These are phyloP conservation scores for Gremmenia infestans DNA, from an alignment of 2,329 filamentous ascomycete genomes.

Conservation along the genomic window DNA sequence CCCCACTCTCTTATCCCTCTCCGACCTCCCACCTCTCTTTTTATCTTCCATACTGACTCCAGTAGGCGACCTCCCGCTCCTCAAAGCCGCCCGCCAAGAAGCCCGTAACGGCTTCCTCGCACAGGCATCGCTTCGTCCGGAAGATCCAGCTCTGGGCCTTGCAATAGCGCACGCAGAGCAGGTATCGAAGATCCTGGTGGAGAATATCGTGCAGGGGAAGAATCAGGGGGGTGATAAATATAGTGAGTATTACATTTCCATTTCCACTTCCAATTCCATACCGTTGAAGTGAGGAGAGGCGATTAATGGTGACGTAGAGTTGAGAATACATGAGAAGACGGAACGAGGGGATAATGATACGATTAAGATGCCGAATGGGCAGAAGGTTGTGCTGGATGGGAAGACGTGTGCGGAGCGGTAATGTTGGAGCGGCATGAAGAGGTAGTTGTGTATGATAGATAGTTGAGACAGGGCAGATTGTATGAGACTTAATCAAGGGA, in stretches of 20 bases:
- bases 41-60: background rate
- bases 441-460: background rate
- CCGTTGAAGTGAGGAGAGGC: background rate
- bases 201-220: conserved; percentile 85
- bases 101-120: conserved; percentile 71
- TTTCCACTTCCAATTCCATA: background rate
- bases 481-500: too few relatives aligned
- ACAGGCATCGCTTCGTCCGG: conserved; percentile 54
- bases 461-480: too few relatives aligned
- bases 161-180: conserved; percentile 77
- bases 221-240: conserved; percentile 46
- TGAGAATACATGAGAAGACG: conserved; percentile 85
- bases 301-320: conserved; percentile 47
- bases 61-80: conserved; percentile 63
- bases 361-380: conserved; percentile 56
- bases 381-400: conserved; percentile 31
- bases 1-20: conserved; percentile 1
- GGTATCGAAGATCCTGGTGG: conserved; percentile 70
- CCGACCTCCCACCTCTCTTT: background rate
- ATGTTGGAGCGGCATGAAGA: background rate
- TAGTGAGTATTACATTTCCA: conserved; percentile 44
- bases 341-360: conserved; percentile 92
- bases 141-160: conserved; percentile 53
- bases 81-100: conserved; percentile 65
- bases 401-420: conserved; percentile 26